Percentiles rank a stretch among this genome's conserved stretches.
Evolutionary conservation across 345 rosid species (phyloP).

Genomic region (Lagerstroemia speciosa): DNA sequence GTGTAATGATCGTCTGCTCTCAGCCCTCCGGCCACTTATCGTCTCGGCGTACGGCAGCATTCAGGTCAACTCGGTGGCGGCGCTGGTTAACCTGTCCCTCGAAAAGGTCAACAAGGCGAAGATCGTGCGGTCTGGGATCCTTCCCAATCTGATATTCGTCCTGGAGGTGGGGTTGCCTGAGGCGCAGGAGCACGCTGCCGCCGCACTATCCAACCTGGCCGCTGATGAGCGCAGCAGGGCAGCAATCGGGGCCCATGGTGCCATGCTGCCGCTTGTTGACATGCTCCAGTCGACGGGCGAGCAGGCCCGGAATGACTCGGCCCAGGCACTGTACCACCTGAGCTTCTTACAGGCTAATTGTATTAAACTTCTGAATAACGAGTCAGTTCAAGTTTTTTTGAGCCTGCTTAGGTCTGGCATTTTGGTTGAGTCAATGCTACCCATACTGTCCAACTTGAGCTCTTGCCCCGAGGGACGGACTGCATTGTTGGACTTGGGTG

Average conservation of each 20-base stretch:
- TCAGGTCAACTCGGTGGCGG: slow-evolving; percentile 68
- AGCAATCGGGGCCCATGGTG: slow-evolving; percentile 80
- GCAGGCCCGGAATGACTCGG: slow-evolving; percentile 67
- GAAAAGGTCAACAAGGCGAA: slow-evolving; percentile 57
- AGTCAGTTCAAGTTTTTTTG: slow-evolving; percentile 46
- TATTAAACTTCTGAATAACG: slow-evolving; percentile 48
- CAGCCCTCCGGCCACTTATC: slow-evolving; percentile 36
- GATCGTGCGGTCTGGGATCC: slow-evolving; percentile 81
- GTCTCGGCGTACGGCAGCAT: slow-evolving; percentile 44
- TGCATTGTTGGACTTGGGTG: slow-evolving; percentile 69
- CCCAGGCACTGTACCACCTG: slow-evolving; percentile 69
- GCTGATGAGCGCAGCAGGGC: slow-evolving; percentile 65
- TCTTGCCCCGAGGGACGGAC: slow-evolving; percentile 46
- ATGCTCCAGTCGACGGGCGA: slow-evolving; percentile 45
- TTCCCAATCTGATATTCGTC: slow-evolving; percentile 58
- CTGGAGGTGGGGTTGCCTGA: slow-evolving; percentile 59
- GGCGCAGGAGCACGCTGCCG: slow-evolving; percentile 73
- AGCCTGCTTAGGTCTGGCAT: slow-evolving; percentile 50
- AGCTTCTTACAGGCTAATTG: slow-evolving; percentile 59
- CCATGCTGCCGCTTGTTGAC: slow-evolving; percentile 57
- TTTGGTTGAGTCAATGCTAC: slow-evolving; percentile 33
- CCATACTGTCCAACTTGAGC: slow-evolving; percentile 49
- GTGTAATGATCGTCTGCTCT: slow-evolving; percentile 46
- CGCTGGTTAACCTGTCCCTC: slow-evolving; percentile 61
- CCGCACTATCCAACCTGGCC: slow-evolving; percentile 71